These are phyloP conservation scores for Coemansia interrupta DNA, from an alignment of 192 early-diverging fungal genomes.

Conservation along the genomic window DNA sequence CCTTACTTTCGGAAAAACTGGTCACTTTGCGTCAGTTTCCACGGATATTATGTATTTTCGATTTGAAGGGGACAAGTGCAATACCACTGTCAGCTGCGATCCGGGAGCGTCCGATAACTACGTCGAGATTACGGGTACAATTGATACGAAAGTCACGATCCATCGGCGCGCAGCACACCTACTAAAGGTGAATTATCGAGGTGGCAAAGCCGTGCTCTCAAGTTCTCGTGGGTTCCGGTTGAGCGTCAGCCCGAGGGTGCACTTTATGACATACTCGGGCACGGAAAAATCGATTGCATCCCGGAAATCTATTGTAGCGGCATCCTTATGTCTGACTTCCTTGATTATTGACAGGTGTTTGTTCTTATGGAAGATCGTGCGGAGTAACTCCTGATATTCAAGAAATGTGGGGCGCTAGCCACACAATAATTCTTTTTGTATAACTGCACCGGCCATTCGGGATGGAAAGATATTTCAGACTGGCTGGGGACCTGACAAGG, in stretches of 20 bases:
- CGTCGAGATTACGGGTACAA: background rate
- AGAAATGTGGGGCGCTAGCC: no score
- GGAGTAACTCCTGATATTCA: background rate
- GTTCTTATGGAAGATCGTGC: slow-evolving; percentile 10
- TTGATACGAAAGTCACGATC: background rate
- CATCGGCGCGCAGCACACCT: background rate
- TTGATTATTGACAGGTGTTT: slow-evolving; percentile 6
- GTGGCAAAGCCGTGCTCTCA: background rate
- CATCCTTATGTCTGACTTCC: background rate
- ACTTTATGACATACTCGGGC: slow-evolving; percentile 3
- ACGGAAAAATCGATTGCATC: background rate
- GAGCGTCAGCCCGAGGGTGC: background rate
- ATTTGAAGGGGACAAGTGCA: background rate
- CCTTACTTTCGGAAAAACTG: background rate
- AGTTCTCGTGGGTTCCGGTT: slow-evolving; percentile 6
- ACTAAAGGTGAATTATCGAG: background rate
- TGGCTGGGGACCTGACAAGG: background rate
- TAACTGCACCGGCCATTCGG: background rate
- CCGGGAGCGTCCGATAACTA: background rate
- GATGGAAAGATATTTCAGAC: no score
- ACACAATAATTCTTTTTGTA: background rate
- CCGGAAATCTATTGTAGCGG: background rate
- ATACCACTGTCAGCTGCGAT: background rate
- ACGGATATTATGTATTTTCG: background rate
- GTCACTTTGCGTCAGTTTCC: background rate